A percentile compares a stretch with the other conserved stretches of the same genome.
These are phyloP conservation scores for Pythium brassicae DNA, from an alignment of 352 stramenopile genomes.

Conservation along the genomic window DNA sequence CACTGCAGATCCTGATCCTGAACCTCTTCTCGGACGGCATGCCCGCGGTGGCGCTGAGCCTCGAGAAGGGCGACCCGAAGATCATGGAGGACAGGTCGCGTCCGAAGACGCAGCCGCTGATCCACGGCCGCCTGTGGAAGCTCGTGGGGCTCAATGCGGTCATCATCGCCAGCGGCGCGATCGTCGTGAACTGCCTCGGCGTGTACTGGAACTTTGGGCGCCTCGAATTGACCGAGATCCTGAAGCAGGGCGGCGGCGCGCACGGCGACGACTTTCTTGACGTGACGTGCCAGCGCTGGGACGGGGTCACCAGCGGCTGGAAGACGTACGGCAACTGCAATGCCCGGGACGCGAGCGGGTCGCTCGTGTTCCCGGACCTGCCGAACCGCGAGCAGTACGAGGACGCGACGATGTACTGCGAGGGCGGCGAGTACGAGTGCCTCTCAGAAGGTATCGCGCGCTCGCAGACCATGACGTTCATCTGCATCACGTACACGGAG, in stretches of 20 bases:
- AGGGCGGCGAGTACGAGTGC: slow-evolving; percentile 59
- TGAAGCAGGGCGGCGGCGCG: slow-evolving; percentile 34
- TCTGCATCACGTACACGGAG: slow-evolving; percentile 61
- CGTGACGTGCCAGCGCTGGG: slow-evolving; percentile 52
- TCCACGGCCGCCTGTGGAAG: slow-evolving; percentile 59
- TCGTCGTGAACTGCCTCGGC: slow-evolving; percentile 48
- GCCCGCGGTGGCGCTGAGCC: slow-evolving; percentile 62
- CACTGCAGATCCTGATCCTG: slow-evolving; percentile 97
- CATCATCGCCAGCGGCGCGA: slow-evolving; percentile 34
- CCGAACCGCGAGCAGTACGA: slow-evolving; percentile 22
- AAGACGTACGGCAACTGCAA: slow-evolving; percentile 49
- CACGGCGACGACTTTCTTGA: slow-evolving; percentile 40
- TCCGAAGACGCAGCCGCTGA: slow-evolving; percentile 42
- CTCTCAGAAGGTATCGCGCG: slow-evolving; percentile 50
- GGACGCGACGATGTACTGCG: slow-evolving; percentile 38
- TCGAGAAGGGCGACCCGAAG: slow-evolving; percentile 56
- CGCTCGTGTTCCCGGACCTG: slow-evolving; percentile 48
- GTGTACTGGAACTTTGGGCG: slow-evolving; percentile 71
- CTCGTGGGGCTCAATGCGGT: slow-evolving; percentile 54
- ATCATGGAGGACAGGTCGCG: slow-evolving; percentile 68
- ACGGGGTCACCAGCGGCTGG: slow-evolving; percentile 44
- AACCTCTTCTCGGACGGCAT: slow-evolving; percentile 97
- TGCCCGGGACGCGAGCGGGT: slow-evolving; percentile 28
- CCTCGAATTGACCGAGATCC: slow-evolving; percentile 44
- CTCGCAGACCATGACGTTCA: slow-evolving; percentile 72